Conservation (phyloP, 2,329 filamentous ascomycete genomes). For the Lecanosticta acicola region DNA sequence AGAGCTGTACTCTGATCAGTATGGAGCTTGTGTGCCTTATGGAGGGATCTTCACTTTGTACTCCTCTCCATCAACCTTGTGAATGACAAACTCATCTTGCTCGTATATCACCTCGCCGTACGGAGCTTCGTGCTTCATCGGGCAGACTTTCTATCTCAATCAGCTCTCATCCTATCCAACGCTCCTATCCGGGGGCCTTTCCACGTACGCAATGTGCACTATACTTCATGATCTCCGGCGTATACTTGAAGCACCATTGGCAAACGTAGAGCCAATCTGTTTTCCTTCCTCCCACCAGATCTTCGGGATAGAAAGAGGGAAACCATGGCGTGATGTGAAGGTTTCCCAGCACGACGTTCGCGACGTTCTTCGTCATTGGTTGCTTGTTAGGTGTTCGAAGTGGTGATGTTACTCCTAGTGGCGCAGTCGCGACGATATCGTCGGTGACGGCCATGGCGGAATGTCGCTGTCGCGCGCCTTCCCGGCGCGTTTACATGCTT, state of each 20-base stretch:
- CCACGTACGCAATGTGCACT: conserved; percentile 42
- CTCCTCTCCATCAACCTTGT: conserved; percentile 86
- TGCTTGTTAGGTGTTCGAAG: conserved; percentile 17
- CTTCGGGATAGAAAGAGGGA: conserved; percentile 78
- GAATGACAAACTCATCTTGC: conserved; percentile 75
- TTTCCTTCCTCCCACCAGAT: conserved; percentile 44
- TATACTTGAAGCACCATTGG: conserved; percentile 91
- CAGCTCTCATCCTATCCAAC: conserved; percentile 10
- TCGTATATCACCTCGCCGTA: conserved; percentile 74
- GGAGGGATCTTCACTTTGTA: conserved; percentile 49
- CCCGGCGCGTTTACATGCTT: not conserved
- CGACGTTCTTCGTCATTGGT: conserved; percentile 64
- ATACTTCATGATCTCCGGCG: conserved; percentile 48
- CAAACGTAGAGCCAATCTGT: conserved; percentile 70
- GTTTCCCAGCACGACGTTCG: conserved; percentile 79
- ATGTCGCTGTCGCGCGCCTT: not conserved
- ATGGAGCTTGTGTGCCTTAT: not conserved
- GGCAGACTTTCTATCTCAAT: conserved; percentile 40
- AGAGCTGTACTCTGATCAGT: conserved; percentile 48
- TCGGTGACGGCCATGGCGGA: not conserved
- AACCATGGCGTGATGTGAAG: conserved; percentile 87
- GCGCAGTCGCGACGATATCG: not conserved
- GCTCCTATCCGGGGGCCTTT: not conserved
- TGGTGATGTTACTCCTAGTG: not conserved
- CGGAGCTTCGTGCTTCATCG: conserved; percentile 38